phyloP scores from a whole-genome alignment of 169 alveolate species.

The Cryptosporidium canis region DNA sequence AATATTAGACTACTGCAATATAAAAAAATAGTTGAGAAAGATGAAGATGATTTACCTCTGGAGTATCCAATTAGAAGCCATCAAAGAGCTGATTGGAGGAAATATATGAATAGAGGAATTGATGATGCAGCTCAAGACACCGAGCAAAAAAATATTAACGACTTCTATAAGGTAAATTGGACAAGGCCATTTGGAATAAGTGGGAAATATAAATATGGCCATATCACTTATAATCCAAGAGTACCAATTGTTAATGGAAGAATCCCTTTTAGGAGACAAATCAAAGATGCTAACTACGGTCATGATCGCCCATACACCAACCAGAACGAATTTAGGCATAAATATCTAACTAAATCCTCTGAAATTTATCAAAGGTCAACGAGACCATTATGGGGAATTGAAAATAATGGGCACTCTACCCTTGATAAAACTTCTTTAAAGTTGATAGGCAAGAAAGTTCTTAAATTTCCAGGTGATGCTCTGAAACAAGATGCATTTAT shows the following conservation, averaged over 20 bases:
- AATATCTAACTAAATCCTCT: neutral
- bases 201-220: neutral
- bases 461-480: neutral
- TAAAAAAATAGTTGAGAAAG: constrained; percentile 64
- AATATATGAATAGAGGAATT: neutral
- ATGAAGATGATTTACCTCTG: constrained; percentile 47
- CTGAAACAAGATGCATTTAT: neutral
- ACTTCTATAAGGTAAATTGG: constrained; percentile 2
- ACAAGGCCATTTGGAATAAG: neutral
- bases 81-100: constrained; percentile 58
- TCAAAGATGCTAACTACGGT: neutral
- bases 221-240: neutral
- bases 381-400: neutral
- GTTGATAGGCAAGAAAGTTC: neutral
- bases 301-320: neutral
- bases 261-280: neutral
- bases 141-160: neutral
- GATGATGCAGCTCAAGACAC: neutral
- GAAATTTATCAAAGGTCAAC: neutral
- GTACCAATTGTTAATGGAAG: neutral
- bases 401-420: neutral
- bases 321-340: neutral
- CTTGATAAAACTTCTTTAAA: neutral
- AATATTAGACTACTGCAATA: constrained; percentile 51
- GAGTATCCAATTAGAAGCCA: constrained; percentile 25